These are phyloP conservation scores for Aspergillus unguis DNA, from an alignment of 2,329 filamentous ascomycete genomes.

Conservation along the genomic window DNA sequence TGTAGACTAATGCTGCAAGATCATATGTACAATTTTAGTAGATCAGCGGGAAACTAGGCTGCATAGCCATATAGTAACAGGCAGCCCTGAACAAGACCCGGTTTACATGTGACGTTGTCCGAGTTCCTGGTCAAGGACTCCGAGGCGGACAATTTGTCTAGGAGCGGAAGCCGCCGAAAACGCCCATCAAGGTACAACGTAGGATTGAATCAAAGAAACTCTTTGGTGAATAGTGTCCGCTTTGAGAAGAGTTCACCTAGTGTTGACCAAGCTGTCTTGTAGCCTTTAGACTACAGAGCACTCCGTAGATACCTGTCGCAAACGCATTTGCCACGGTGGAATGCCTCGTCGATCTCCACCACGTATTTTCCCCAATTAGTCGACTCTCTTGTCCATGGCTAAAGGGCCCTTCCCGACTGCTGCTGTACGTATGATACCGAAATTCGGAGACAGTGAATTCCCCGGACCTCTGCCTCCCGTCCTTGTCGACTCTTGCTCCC, in stretches of 20 bases:
- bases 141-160: slow-evolving; percentile 10
- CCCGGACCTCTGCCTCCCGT: slow-evolving; percentile 22
- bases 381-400: too few species aligned
- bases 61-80: background rate
- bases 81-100: background rate
- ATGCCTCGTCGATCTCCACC: slow-evolving; percentile 15
- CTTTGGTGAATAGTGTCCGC: too few species aligned
- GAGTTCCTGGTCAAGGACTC: background rate
- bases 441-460: slow-evolving; percentile 20
- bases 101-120: slow-evolving; percentile 2
- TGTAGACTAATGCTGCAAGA: background rate
- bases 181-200: background rate
- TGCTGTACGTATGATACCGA: slow-evolving; percentile 7
- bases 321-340: slow-evolving; percentile 22
- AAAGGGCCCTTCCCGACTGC: too few species aligned
- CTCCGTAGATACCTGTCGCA: background rate
- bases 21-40: background rate
- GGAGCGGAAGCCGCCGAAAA: slow-evolving; percentile 19
- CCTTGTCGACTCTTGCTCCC: slow-evolving; percentile 8
- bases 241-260: too few species aligned
- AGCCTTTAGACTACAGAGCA: too few species aligned
- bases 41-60: background rate
- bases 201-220: too few species aligned
- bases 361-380: slow-evolving; percentile 14
- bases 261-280: too few species aligned